These are phyloP conservation scores for Ascochyta lentis DNA, from an alignment of 2,329 filamentous ascomycete genomes.

Conservation along the genomic window DNA sequence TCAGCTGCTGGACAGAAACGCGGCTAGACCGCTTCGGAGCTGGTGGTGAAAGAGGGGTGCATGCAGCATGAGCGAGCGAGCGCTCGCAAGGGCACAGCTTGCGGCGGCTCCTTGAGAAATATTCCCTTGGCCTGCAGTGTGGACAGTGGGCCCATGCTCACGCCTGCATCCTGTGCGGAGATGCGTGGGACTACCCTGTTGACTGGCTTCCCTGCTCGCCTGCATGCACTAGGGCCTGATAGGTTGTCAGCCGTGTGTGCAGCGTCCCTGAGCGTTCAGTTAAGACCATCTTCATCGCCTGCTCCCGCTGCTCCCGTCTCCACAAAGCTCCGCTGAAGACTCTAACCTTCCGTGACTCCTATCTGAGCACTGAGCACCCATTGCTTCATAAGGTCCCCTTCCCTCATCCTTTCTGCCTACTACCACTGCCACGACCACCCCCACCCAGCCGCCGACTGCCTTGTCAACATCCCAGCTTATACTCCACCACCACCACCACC, in stretches of 20 bases:
- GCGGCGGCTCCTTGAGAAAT: constrained; percentile 28
- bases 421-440: neutral
- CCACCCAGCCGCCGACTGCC: constrained; percentile 10
- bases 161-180: constrained; percentile 13
- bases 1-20: constrained; percentile 31
- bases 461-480: constrained; percentile 6
- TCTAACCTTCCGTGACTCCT: constrained; percentile 30
- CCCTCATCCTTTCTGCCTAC: constrained; percentile 5
- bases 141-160: constrained; percentile 11
- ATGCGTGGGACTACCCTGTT: constrained; percentile 30
- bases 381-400: constrained; percentile 8
- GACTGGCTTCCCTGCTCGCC: neutral
- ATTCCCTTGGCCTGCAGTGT: constrained; percentile 26
- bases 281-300: constrained; percentile 39
- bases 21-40: constrained; percentile 11
- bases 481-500: constrained; percentile 4
- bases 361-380: constrained; percentile 16
- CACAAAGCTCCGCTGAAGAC: constrained; percentile 32
- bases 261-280: constrained; percentile 34
- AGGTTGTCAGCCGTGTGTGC: constrained; percentile 10
- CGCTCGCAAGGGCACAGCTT: constrained; percentile 12
- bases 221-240: constrained; percentile 11
- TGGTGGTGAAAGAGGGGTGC: constrained; percentile 28
- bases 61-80: constrained; percentile 5
- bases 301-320: constrained; percentile 32